Conservation (phyloP, 1,139 yeast species). For the Taphrina populina region DNA sequence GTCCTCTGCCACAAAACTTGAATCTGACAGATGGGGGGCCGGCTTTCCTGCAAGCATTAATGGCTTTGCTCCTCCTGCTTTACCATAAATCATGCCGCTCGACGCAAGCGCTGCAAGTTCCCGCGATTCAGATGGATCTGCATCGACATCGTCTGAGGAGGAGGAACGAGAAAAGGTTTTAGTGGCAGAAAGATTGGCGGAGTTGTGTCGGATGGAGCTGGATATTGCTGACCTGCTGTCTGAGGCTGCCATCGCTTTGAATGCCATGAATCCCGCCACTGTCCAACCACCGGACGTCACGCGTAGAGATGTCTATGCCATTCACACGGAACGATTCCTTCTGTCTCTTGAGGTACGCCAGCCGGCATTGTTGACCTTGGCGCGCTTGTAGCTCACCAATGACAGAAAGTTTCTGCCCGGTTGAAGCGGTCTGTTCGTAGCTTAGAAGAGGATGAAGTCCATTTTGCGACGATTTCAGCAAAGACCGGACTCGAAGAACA, state of each 20-base stretch:
- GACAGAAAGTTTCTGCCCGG: slow-evolving; percentile 4
- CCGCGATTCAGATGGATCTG: no score
- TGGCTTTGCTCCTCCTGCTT: no score
- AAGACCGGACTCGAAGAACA: not conserved
- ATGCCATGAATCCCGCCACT: slow-evolving; percentile 14
- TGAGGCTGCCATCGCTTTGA: slow-evolving; percentile 9
- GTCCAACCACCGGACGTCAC: not conserved
- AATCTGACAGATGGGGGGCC: no score
- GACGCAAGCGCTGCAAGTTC: no score
- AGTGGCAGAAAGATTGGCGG: not conserved
- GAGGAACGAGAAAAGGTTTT: not conserved
- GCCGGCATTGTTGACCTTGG: not conserved
- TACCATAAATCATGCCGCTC: no score
- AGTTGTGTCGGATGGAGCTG: slow-evolving; percentile 9
- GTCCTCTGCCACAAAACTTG: no score
- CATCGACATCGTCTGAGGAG: slow-evolving; percentile 35
- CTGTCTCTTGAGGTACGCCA: slow-evolving; percentile 20
- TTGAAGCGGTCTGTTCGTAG: slow-evolving; percentile 20
- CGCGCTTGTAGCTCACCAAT: not conserved
- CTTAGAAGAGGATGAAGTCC: slow-evolving; percentile 22
- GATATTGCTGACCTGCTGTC: slow-evolving; percentile 2
- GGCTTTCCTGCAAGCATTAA: no score
- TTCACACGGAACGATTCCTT: slow-evolving; percentile 7
- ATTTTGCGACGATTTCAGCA: not conserved
- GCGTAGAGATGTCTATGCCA: slow-evolving; percentile 1